Percentiles rank a stretch among this genome's conserved stretches.
Conservation (phyloP, 257 asterid genomes). For the Buddleja alternifolia region DNA sequence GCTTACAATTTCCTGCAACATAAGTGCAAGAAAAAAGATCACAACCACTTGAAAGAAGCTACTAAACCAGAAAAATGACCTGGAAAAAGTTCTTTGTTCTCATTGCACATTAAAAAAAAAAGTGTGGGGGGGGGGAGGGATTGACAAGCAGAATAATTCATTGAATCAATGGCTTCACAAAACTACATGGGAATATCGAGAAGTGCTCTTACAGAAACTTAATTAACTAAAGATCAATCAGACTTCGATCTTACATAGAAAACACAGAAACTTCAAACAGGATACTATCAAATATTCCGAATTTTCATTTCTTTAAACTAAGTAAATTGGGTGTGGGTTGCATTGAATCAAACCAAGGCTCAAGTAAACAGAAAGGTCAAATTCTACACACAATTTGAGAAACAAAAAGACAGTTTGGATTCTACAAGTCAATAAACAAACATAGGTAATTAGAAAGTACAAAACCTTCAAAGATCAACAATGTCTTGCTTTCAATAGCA, state of each 20-base stretch:
- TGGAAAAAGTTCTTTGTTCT: not conserved
- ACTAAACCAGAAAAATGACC: conserved; percentile 19
- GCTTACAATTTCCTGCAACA: conserved; percentile 80
- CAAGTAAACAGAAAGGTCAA: conserved; percentile 9
- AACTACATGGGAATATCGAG: not conserved
- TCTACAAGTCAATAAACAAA: conserved; percentile 9
- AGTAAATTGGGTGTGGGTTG: not conserved
- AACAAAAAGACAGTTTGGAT: not conserved
- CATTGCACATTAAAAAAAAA: not conserved
- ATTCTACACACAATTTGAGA: conserved; percentile 1
- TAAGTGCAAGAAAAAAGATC: conserved; percentile 3
- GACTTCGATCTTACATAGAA: conserved; percentile 8
- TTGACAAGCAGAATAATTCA: not conserved
- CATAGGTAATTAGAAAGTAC: conserved; percentile 4
- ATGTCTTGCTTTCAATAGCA: not conserved
- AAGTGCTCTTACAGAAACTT: not conserved
- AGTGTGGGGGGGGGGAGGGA: no score
- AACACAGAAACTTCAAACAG: conserved; percentile 1
- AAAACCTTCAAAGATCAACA: not conserved
- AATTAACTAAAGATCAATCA: conserved; percentile 8
- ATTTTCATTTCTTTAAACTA: not conserved
- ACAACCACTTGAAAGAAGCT: conserved; percentile 21
- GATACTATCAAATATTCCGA: not conserved
- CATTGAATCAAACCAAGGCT: not conserved
- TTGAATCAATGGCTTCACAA: conserved; percentile 15